Evolutionary conservation across 2,329 filamentous ascomycete species (phyloP), one percentile per base, ranked within the genome.

Genomic region (Alternaria incomplexa): DNA sequence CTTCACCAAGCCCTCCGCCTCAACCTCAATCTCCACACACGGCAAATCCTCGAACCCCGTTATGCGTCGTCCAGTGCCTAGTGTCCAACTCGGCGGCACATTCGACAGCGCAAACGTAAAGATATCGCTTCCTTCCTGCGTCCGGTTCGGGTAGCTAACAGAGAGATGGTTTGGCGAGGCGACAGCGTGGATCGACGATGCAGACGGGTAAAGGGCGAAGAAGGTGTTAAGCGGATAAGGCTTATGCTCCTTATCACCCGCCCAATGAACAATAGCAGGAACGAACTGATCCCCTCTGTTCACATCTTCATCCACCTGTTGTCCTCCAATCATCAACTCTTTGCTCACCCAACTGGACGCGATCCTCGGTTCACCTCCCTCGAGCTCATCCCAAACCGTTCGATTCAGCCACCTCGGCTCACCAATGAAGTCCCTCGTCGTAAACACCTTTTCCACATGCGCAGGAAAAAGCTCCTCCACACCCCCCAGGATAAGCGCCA

Each of bases 181-280:
- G 8, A 80, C 69, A 8, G 83, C 80, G 17, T 75, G 67, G 30
- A 84, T 77, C 5, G 82, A 82, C 7, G 81, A 81, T 0, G 83
- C 82, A 0, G 78, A 79, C 0, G 83, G 82, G 79, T 67, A 67
- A 9, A 69, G 54, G 22, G 65, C 64, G 47, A 69, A 67, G 46
- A 65, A 69, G 9, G 60, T 63, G 6, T 52, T 65, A 13, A 64
- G 62, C 1, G 67, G 67, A 32, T 62, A 67, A 12, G 65, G 67
- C 25, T 68, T 79, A 51, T 82, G 81, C 0, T 56, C 51, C 12
- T 77, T 74, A 54, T 84, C 82, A 1, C 78, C 73, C 10, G 81
- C 81, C 83, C 82, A 84, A 65, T 84, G 83, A 1, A 83, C 81
- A 32, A 83, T 82, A 4, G 82, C 81, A 3, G 83, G 83, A 0